Conservation (phyloP, 129 eudicot genomes). For the Flaveria linearis region DNA sequence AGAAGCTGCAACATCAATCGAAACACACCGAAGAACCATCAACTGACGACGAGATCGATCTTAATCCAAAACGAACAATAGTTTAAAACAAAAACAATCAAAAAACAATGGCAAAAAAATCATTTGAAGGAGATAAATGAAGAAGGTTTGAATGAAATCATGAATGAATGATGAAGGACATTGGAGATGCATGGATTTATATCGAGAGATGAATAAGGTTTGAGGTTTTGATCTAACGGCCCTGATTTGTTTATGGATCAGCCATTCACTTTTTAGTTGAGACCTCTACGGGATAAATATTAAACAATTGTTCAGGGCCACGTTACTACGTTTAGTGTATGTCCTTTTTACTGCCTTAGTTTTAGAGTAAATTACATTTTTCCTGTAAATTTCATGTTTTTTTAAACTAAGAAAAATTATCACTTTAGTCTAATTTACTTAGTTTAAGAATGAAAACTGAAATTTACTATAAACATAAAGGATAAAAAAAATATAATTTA, state of each 20-base stretch:
- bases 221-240: constrained; percentile 23
- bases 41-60: not conserved
- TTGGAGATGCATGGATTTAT: constrained; percentile 24
- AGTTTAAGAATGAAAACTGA: too few species aligned
- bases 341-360: too few species aligned
- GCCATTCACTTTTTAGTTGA: not conserved
- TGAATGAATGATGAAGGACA: constrained; percentile 18
- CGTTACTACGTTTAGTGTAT: too few species aligned
- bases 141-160: not conserved
- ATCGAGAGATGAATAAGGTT: constrained; percentile 16
- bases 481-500: too few species aligned
- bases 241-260: constrained; percentile 11
- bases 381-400: not conserved
- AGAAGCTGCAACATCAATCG: constrained; percentile 21
- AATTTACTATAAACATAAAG: too few species aligned
- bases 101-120: not conserved
- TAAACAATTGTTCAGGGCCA: constrained; percentile 18
- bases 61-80: not conserved
- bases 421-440: too few species aligned
- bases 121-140: not conserved
- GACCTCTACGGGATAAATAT: not conserved
- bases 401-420: too few species aligned
- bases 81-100: not conserved
- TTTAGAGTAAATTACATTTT: too few species aligned
- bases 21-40: too few species aligned